phyloP scores from a whole-genome alignment of 306 rosid species.

The Carpinus viminea region DNA sequence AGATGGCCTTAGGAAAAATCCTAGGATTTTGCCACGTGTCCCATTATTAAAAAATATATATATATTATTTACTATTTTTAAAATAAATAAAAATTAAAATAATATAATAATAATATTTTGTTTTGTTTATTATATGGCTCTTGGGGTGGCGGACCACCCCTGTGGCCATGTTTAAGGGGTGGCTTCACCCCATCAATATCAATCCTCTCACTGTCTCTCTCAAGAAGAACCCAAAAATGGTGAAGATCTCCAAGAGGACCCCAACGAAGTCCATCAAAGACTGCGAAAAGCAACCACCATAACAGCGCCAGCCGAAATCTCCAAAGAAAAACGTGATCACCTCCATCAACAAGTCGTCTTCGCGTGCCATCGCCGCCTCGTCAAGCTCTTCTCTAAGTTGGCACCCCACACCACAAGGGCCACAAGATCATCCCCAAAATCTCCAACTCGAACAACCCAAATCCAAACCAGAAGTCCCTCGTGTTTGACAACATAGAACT shows the following conservation, averaged over 20 bases:
- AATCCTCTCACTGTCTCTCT: not conserved
- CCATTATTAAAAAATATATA: too few species aligned
- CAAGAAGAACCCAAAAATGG: conserved; percentile 49
- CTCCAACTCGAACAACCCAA: not conserved
- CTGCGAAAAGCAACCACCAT: conserved; percentile 25
- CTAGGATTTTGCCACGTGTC: too few species aligned
- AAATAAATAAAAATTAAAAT: too few species aligned
- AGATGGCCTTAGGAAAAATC: too few species aligned
- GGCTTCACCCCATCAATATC: too few species aligned
- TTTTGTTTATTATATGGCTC: too few species aligned
- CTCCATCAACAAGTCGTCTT: conserved; percentile 45
- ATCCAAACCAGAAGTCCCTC: conserved; percentile 37
- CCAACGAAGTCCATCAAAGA: conserved; percentile 54
- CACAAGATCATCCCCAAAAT: conserved; percentile 62
- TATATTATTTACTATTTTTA: too few species aligned
- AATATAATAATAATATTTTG: too few species aligned
- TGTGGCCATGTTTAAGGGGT: too few species aligned
- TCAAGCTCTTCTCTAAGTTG: conserved; percentile 68
- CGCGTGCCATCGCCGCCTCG: conserved; percentile 71
- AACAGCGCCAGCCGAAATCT: conserved; percentile 50
- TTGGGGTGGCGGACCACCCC: too few species aligned
- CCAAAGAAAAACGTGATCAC: conserved; percentile 54
- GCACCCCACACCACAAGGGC: conserved; percentile 36
- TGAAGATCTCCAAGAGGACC: conserved; percentile 53
- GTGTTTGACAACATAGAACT: conserved; percentile 28